phyloP scores from a whole-genome alignment of 768 basidiomycete genomes.

The Calvatia gigantea region DNA sequence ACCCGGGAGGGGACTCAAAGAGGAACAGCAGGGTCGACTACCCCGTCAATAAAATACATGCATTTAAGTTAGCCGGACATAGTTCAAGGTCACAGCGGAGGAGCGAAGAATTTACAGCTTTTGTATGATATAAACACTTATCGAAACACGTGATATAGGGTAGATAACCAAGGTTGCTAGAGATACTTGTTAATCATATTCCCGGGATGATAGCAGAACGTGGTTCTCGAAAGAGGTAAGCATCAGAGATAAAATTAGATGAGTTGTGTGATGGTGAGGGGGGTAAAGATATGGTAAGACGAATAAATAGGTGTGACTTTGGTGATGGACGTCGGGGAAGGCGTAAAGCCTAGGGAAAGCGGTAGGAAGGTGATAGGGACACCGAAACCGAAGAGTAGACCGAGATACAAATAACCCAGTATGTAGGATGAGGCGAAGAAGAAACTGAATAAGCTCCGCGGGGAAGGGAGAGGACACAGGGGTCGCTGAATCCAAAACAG shows the following conservation, averaged over 20 bases:
- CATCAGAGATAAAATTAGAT: conserved; percentile 5
- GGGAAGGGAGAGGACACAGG: not conserved
- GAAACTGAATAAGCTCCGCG: not conserved
- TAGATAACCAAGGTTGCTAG: conserved; percentile 11
- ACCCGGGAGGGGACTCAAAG: not conserved
- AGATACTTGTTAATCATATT: not conserved
- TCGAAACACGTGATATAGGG: conserved; percentile 8
- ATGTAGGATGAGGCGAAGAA: not conserved
- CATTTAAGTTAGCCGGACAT: not conserved
- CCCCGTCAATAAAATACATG: conserved; percentile 10
- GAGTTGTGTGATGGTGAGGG: not conserved
- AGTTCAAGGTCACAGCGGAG: not conserved
- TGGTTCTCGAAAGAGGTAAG: not conserved
- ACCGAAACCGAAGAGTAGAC: not conserved
- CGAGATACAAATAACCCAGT: not conserved
- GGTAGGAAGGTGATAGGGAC: not conserved
- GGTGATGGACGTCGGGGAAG: not conserved
- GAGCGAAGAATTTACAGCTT: not conserved
- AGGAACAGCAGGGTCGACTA: conserved; percentile 4
- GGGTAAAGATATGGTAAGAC: conserved; percentile 9
- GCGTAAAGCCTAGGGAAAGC: not conserved
- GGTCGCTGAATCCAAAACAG: not conserved
- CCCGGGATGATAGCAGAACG: not conserved
- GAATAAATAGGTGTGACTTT: conserved; percentile 10
- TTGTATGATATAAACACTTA: conserved; percentile 10